Evolutionary conservation across 768 basidiomycete genomes (phyloP).

Genomic region (Termitomyces sp.): DNA sequence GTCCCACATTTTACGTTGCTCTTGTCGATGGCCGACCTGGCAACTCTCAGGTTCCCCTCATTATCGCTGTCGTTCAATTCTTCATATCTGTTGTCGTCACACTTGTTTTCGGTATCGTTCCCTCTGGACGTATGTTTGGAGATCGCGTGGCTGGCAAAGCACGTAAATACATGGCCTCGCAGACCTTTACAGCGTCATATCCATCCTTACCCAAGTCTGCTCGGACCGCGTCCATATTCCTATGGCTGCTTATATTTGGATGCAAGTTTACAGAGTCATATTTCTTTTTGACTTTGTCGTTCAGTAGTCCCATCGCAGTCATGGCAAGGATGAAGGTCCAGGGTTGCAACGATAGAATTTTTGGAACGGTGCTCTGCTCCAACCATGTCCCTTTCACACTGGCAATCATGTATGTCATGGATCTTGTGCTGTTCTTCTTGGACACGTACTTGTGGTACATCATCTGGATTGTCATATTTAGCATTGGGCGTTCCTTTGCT

Average conservation of each 20-base stretch:
- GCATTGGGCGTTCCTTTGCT: constrained; percentile 83
- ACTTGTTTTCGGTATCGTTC: constrained; percentile 79
- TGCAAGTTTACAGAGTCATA: constrained; percentile 98
- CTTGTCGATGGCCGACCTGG: constrained; percentile 64
- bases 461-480: constrained; percentile 97
- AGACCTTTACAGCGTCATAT: constrained; percentile 98
- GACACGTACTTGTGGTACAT: constrained; percentile 99
- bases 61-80: constrained; percentile 92
- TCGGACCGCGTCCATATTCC: constrained; percentile 75
- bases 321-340: constrained; percentile 96
- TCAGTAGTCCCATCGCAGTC: constrained; percentile 91
- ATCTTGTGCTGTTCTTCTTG: constrained; percentile 95
- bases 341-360: constrained; percentile 78
- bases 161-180: constrained; percentile 97
- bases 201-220: constrained; percentile 68
- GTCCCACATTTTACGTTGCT: constrained; percentile 92
- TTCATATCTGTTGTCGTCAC: constrained; percentile 84
- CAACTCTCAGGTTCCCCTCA: constrained; percentile 71
- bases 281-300: constrained; percentile 97
- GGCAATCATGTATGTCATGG: constrained; percentile 99
- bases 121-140: constrained; percentile 97
- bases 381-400: constrained; percentile 95
- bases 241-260: constrained; percentile 93
- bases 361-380: constrained; percentile 76
- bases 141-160: constrained; percentile 96